Conservation (phyloP, 371 early-diverging fungal species). For the Vairimorpha necatrix region DNA sequence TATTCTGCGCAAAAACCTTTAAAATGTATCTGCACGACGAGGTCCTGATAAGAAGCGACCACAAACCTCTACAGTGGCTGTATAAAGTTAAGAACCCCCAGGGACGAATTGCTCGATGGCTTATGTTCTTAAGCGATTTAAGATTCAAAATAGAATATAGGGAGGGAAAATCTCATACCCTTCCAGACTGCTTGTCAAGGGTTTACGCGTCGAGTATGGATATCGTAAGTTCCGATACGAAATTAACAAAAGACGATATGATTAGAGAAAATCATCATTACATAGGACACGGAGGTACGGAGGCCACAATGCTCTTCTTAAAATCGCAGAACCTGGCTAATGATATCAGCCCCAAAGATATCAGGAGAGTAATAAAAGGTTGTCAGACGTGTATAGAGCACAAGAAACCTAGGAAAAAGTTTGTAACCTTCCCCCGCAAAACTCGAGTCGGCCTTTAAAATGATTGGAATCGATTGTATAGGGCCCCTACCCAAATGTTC, state of each 20-base stretch:
- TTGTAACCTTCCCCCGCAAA: background rate
- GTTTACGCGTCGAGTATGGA: too few relatives aligned
- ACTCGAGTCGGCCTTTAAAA: slow-evolving; percentile 42
- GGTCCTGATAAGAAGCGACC: slow-evolving; percentile 27
- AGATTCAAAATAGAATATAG: slow-evolving; percentile 9
- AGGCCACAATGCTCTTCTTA: background rate
- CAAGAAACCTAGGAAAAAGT: background rate
- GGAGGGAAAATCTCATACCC: too few relatives aligned
- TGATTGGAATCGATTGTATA: slow-evolving; percentile 62
- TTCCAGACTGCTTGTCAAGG: too few relatives aligned
- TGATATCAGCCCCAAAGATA: background rate
- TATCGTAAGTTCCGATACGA: background rate
- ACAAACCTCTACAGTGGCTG: slow-evolving; percentile 2
- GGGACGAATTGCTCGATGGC: background rate
- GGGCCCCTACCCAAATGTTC: slow-evolving; percentile 53
- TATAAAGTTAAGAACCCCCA: background rate
- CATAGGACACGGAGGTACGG: background rate
- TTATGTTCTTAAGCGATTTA: background rate
- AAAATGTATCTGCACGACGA: slow-evolving; percentile 12
- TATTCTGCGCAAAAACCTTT: slow-evolving; percentile 3
- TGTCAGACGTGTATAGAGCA: background rate
- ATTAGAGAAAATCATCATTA: background rate
- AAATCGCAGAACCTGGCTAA: background rate
- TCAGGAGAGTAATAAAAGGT: background rate
- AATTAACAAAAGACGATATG: background rate